Evolutionary conservation across 2,329 filamentous ascomycete species (phyloP), one percentile per base, ranked within the genome.

Genomic region (Aureobasidium sp.): DNA sequence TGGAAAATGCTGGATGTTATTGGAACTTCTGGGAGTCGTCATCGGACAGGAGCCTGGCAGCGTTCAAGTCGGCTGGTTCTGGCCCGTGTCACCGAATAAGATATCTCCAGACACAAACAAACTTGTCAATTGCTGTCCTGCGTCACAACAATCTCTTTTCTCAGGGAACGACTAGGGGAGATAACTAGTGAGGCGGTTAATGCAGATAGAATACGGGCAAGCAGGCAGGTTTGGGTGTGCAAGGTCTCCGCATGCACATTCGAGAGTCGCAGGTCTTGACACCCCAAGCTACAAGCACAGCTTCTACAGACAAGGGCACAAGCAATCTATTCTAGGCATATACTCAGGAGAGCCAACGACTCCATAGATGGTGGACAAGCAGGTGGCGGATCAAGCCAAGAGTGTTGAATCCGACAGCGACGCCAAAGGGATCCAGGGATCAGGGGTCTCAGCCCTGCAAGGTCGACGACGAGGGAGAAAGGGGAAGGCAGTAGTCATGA

Each of bases 11-110:
- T 61, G 59, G 59, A 61, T 52, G 48, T 44, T 61, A 21, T 61
- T 61, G 59, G 59, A 61, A 61, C 39, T 36, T 30, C 32, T 41
- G 15, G 37, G 15, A 41, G 47, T 27, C 59, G 59, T 61, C 59
- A 61, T 61, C 57, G 34, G n/a, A 49, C 57, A 41, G 42, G 10
- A 47, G 57, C 55, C 55, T 59, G 29, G 37, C 25, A n/a, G 41
- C 41, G 41, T 10, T 13, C 54, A 47, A 6, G 55, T 34, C 52
- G 37, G 53, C 29, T 29, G 39, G 75, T 69, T 57, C 27, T 45
- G 41, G 41, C 11, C 53, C 53, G 53, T 57, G 39, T 34, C 53
- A 58, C 54, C 54, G 42, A 39, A 9, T 32, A 39, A 13, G 13
- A 42, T 8, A 41, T 41, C 8, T 29, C 25, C 13, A 21, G 30